phyloP scores from a whole-genome alignment of 495 filamentous ascomycete species.

The Neurospora sp. region DNA sequence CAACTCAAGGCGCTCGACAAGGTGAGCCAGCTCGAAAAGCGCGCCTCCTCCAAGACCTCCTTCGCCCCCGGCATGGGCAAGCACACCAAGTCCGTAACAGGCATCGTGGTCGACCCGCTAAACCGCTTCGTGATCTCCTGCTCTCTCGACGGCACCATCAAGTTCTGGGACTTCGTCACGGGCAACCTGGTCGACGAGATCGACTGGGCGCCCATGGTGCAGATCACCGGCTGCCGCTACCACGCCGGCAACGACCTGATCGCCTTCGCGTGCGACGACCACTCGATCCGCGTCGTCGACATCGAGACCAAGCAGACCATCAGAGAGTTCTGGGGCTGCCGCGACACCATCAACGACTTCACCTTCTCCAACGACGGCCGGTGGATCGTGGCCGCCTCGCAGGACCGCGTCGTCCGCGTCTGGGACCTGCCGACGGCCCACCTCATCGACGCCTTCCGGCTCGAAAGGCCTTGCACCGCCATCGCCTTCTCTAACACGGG shows the following conservation, averaged over 20 bases:
- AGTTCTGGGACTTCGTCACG: slow-evolving; percentile 91
- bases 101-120: slow-evolving; percentile 71
- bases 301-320: slow-evolving; percentile 82
- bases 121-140: slow-evolving; percentile 78
- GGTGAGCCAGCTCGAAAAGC: slow-evolving; percentile 36
- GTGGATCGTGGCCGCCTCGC: slow-evolving; percentile 85
- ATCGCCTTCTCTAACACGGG: slow-evolving; percentile 82
- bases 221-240: slow-evolving; percentile 65
- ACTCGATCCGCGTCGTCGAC: slow-evolving; percentile 80
- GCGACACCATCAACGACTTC: slow-evolving; percentile 74
- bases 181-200: slow-evolving; percentile 71
- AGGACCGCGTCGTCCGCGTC: slow-evolving; percentile 71
- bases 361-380: slow-evolving; percentile 87
- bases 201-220: slow-evolving; percentile 74
- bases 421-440: slow-evolving; percentile 97
- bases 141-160: slow-evolving; percentile 84
- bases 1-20: slow-evolving; percentile 38
- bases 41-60: slow-evolving; percentile 18
- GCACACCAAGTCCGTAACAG: slow-evolving; percentile 76
- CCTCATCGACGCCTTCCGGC: slow-evolving; percentile 78
- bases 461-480: slow-evolving; percentile 65
- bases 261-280: slow-evolving; percentile 81
- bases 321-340: slow-evolving; percentile 84
- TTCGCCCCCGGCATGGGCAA: slow-evolving; percentile 45
- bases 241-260: slow-evolving; percentile 76